Percentiles rank a stretch among this genome's conserved stretches.
Evolutionary conservation across 768 basidiomycete species (phyloP).

Genomic region (Pulveroboletus sp.): DNA sequence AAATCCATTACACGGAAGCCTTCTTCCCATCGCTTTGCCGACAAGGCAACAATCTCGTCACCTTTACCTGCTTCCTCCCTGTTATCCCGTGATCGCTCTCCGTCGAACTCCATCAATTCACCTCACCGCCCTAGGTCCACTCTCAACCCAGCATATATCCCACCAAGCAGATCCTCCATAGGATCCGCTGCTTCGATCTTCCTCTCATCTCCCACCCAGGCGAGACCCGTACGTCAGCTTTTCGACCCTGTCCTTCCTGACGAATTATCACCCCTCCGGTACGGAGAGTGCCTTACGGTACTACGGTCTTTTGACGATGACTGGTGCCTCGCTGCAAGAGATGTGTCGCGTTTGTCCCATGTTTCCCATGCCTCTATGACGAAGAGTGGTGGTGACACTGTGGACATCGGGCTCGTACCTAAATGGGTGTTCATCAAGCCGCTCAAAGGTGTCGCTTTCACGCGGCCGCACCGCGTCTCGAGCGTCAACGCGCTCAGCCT

Average conservation of each 20-base stretch:
- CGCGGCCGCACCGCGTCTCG: conserved; percentile 58
- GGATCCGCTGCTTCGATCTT: conserved; percentile 26
- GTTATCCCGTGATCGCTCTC: conserved; percentile 22
- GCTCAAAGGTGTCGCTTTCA: conserved; percentile 51
- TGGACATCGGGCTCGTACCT: conserved; percentile 70
- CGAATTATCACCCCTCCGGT: conserved; percentile 49
- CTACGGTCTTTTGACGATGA: conserved; percentile 72
- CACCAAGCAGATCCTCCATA: conserved; percentile 31
- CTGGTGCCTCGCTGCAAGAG: conserved; percentile 70
- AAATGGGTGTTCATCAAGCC: conserved; percentile 73
- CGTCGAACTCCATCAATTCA: conserved; percentile 12
- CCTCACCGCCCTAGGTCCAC: conserved; percentile 14
- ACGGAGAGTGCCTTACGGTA: conserved; percentile 58
- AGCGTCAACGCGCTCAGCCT: conserved; percentile 49
- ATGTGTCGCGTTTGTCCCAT: conserved; percentile 36
- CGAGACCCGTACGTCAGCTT: conserved; percentile 56
- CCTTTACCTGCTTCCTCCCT: conserved; percentile 38
- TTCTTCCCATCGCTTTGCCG: conserved; percentile 40
- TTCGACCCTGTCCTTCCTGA: conserved; percentile 72
- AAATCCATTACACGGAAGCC: conserved; percentile 38
- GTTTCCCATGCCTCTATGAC: conserved; percentile 29
- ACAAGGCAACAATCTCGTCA: conserved; percentile 37
- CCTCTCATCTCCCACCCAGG: conserved; percentile 29
- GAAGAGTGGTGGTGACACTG: conserved; percentile 30
- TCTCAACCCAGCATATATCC: conserved; percentile 21